Evolutionary conservation across 306 rosid genomes (phyloP).

Genomic region (Purshia tridentata): DNA sequence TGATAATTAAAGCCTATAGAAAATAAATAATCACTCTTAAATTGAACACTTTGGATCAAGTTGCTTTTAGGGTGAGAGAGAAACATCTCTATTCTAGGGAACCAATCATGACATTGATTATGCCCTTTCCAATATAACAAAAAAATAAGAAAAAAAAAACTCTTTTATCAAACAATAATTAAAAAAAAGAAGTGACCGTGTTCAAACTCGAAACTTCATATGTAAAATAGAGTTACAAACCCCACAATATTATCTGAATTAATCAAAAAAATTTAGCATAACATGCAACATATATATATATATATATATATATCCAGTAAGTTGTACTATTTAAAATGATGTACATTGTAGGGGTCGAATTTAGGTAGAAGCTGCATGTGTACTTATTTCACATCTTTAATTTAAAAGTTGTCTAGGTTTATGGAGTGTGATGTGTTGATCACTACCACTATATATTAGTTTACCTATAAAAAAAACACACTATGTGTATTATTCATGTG

Average conservation of each 20-base stretch:
- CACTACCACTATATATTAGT: not conserved
- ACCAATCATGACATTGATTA: conserved; percentile 20
- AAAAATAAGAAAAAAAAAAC: not conserved
- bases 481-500: too few relatives aligned
- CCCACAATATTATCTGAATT: too few relatives aligned
- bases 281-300: too few relatives aligned
- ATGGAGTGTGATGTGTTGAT: conserved; percentile 7
- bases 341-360: too few relatives aligned
- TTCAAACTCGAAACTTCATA: too few relatives aligned
- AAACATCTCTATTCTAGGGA: conserved; percentile 6
- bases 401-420: not conserved
- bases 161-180: not conserved
- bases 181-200: too few relatives aligned
- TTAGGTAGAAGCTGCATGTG: too few relatives aligned
- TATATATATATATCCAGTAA: too few relatives aligned
- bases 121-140: not conserved
- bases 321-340: too few relatives aligned
- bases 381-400: not conserved
- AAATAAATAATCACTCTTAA: not conserved
- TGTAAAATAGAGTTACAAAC: too few relatives aligned
- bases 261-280: too few relatives aligned
- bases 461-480: too few relatives aligned
- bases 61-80: conserved; percentile 17
- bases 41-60: conserved; percentile 24
- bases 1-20: not conserved